Base-by-base conservation (phyloP, 2,329 filamentous ascomycete species). In the Chrysosphaeria jannelii region DNA sequence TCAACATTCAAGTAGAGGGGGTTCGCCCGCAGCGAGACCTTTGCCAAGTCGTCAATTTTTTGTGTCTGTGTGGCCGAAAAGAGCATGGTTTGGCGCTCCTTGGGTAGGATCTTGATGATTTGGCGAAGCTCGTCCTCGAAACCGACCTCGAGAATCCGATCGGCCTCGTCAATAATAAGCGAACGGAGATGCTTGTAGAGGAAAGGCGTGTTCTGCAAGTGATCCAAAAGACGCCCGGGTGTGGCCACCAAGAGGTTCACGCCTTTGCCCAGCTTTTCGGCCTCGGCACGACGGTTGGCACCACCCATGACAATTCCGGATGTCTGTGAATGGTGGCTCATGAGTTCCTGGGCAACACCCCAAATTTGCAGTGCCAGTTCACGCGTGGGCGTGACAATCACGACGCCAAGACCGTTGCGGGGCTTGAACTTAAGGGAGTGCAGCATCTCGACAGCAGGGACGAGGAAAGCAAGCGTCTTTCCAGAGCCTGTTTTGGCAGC, bases 41-140 rank as follows among this genome's bases (percentile, higher is more conserved):
- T 59, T 1, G 85, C 85, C 25, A 97, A 56, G 44, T 97, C 85
- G 46, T 93, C 81, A 34, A 97, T 85, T 48, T 97, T 93, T 26
- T 81, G 93, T 3, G 85, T 97, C 45, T 93, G 85, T 4, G 85
- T 97, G 9, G 85, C 85, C 9, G 78, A 91, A 54, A 97, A 97
- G n/a, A 97, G 60, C 68, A 89, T 85, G 0, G 79, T 91, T 46
- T 93, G 81, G 29, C 85, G 56, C 27, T 88, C 67, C 34, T 69
- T 70, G 22, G 79, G 75, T 10, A 93, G 50, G 26, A 93, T 85
- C 53, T 88, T 88, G 44, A 93, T 68, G 34, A 97, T 90, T 42
- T 88, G 70, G 32, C 75, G 60, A 72, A 97, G 90, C 48, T 97
- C 85, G 39, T 93, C 85, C 45, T 97, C 85, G 53, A 97, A 97